Percentiles rank a stretch among this genome's conserved stretches.
Conservation (phyloP, 2,329 filamentous ascomycete species). For the Paracamarosporium sp. region DNA sequence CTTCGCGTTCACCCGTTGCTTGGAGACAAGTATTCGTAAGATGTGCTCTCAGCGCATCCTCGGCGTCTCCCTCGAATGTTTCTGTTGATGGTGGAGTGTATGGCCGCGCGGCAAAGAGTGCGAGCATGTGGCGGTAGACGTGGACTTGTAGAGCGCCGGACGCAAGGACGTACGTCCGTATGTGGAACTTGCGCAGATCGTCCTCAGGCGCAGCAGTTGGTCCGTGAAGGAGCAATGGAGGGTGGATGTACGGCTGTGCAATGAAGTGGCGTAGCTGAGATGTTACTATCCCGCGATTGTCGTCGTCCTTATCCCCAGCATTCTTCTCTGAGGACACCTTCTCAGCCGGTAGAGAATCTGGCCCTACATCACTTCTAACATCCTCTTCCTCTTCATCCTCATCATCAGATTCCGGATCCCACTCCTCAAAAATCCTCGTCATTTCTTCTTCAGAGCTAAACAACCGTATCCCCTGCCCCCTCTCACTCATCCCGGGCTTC, state of each 20-base stretch:
- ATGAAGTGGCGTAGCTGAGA: constrained; percentile 96
- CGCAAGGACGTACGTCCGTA: constrained; percentile 88
- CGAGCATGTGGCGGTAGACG: constrained; percentile 90
- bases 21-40: constrained; percentile 97
- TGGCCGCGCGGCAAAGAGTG: constrained; percentile 80
- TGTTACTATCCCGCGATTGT: constrained; percentile 69
- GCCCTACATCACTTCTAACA: constrained; percentile 27
- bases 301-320: constrained; percentile 42
- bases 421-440: constrained; percentile 87
- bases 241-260: constrained; percentile 92
- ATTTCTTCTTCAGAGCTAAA: constrained; percentile 87
- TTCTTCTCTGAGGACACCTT: constrained; percentile 46
- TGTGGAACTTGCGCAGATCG: constrained; percentile 83
- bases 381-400: constrained; percentile 55
- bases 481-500: constrained; percentile 97
- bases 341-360: constrained; percentile 29
- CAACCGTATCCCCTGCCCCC: constrained; percentile 88
- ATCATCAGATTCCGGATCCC: constrained; percentile 78
- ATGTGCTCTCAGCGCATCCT: constrained; percentile 70
- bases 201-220: constrained; percentile 13
- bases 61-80: constrained; percentile 21
- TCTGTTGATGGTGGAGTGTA: constrained; percentile 70
- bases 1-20: constrained; percentile 60
- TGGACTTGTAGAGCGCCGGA: constrained; percentile 79
- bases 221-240: constrained; percentile 74